A percentile compares a stretch with the other conserved stretches of the same genome.
Evolutionary conservation across 768 basidiomycete genomes (phyloP).

Genomic region (Pluteus cervinus): DNA sequence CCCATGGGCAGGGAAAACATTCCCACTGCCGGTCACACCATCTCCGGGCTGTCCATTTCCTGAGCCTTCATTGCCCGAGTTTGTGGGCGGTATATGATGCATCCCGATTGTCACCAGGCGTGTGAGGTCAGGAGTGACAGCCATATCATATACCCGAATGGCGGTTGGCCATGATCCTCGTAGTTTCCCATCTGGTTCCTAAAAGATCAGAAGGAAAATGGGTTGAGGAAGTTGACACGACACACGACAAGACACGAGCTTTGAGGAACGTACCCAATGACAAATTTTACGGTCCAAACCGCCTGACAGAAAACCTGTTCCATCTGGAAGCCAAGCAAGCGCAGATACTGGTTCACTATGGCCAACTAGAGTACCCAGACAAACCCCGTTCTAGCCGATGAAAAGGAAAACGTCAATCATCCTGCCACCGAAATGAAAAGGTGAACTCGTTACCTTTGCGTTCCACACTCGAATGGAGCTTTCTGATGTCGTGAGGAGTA

Average conservation of each 20-base stretch:
- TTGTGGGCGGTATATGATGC: conserved; percentile 24
- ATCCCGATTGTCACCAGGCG: conserved; percentile 85
- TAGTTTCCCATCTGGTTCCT: conserved; percentile 75
- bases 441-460: conserved; percentile 71
- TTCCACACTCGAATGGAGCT: conserved; percentile 86
- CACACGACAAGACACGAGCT: conserved; percentile 9
- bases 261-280: conserved; percentile 60
- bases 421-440: conserved; percentile 6
- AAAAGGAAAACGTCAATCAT: conserved; percentile 9
- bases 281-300: conserved; percentile 81
- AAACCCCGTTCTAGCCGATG: conserved; percentile 60
- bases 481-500: conserved; percentile 81
- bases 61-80: conserved; percentile 12
- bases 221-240: not conserved
- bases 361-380: conserved; percentile 55
- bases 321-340: conserved; percentile 84
- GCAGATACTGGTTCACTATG: conserved; percentile 84
- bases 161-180: conserved; percentile 66
- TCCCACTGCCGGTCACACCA: conserved; percentile 25
- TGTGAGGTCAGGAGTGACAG: conserved; percentile 78
- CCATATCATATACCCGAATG: conserved; percentile 83
- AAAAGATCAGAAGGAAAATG: conserved; percentile 11
- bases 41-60: conserved; percentile 29
- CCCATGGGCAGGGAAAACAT: conserved; percentile 22
- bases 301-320: conserved; percentile 84